Percentiles rank a stretch among this genome's conserved stretches.
Evolutionary conservation across 1,139 yeast genomes (phyloP).

Genomic region (Cylindricascospora bacillispora): DNA sequence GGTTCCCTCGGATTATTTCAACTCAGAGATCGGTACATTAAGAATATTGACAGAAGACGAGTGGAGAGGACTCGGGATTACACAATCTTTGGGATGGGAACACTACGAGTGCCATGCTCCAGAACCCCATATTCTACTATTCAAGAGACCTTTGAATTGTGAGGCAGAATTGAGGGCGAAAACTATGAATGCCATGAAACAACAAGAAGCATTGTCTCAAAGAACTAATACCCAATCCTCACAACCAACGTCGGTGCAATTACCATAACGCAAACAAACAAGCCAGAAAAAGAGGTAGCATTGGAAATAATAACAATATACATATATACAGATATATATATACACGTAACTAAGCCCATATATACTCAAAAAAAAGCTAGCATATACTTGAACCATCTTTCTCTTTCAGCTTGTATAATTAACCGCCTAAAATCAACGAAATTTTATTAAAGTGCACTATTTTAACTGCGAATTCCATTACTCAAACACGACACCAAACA

Average conservation of each 20-base stretch:
- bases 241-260: too few relatives aligned
- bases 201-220: neutral
- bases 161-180: constrained; percentile 25
- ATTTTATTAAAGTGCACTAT: too few relatives aligned
- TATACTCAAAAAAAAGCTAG: too few relatives aligned
- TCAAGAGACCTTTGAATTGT: constrained; percentile 49
- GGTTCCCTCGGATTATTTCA: constrained; percentile 92
- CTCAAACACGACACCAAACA: too few relatives aligned
- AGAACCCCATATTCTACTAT: constrained; percentile 90
- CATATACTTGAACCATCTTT: too few relatives aligned
- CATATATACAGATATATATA: constrained; percentile 1
- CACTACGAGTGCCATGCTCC: constrained; percentile 98
- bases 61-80: constrained; percentile 97
- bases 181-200: neutral
- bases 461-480: too few relatives aligned
- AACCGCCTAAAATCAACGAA: too few relatives aligned
- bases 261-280: too few relatives aligned
- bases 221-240: too few relatives aligned
- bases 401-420: too few relatives aligned
- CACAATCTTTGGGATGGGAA: constrained; percentile 96
- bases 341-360: too few relatives aligned
- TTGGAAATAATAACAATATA: too few relatives aligned
- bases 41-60: constrained; percentile 88
- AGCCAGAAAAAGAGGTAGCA: neutral
- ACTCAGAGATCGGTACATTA: constrained; percentile 88